Conservation (phyloP, 2,329 filamentous ascomycete genomes). For the Pseudogymnoascus pannorum region DNA sequence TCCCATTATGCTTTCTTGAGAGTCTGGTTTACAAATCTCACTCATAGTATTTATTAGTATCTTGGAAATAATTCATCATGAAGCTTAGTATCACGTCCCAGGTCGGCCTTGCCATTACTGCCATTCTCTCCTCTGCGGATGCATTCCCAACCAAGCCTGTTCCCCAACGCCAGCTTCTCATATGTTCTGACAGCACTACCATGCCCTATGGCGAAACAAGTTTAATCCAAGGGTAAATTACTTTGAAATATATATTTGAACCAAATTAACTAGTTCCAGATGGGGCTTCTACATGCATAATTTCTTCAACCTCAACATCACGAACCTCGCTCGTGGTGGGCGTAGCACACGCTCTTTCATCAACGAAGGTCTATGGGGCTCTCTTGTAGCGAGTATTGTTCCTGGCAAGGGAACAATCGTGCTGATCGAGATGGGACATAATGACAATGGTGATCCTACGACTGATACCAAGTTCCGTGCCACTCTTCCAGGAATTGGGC, state of each 20-base stretch:
- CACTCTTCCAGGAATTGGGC: slow-evolving; percentile 20
- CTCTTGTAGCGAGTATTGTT: slow-evolving; percentile 14
- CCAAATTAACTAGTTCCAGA: neutral
- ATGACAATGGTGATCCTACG: slow-evolving; percentile 22
- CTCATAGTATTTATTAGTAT: no score
- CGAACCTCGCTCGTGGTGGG: neutral
- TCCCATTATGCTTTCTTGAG: no score
- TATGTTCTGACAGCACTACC: neutral
- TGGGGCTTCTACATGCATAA: neutral
- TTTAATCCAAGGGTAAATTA: neutral
- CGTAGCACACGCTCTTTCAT: neutral
- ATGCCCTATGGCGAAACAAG: neutral
- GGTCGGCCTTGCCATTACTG: no score
- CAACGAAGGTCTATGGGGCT: neutral
- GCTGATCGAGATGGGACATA: slow-evolving; percentile 25
- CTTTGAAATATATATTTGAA: neutral
- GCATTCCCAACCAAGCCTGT: no score
- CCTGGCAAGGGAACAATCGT: slow-evolving; percentile 21
- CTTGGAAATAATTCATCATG: no score
- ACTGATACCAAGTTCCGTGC: slow-evolving; percentile 20
- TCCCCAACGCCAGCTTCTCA: no score
- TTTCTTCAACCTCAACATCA: neutral
- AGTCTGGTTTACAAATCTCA: no score
- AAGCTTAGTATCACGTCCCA: no score
- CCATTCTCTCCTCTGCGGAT: no score